A percentile compares a stretch with the other conserved stretches of the same genome.
phyloP scores from a whole-genome alignment of 306 rosid genomes.

The Cicer judaicum region DNA sequence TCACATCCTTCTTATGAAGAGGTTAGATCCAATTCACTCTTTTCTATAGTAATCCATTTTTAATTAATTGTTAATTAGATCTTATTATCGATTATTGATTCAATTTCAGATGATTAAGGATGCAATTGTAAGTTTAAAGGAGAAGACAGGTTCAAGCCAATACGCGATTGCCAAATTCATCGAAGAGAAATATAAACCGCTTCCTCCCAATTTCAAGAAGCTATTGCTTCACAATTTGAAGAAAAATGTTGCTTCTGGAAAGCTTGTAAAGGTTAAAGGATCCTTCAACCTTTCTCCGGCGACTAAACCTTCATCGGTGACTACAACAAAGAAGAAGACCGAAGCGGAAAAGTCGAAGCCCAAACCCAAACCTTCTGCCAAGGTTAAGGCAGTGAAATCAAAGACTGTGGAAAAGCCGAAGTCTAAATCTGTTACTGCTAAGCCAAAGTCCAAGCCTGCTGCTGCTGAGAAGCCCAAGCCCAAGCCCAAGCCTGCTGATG shows the following conservation, averaged over 20 bases:
- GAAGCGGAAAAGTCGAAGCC: slow-evolving; percentile 48
- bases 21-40: slow-evolving; percentile 43
- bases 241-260: slow-evolving; percentile 73
- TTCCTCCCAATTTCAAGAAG: slow-evolving; percentile 74
- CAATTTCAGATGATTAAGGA: slow-evolving; percentile 75
- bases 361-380: not conserved
- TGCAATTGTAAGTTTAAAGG: slow-evolving; percentile 72
- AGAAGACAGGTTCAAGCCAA: slow-evolving; percentile 81
- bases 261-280: slow-evolving; percentile 68
- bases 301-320: slow-evolving; percentile 8
- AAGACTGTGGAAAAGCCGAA: not conserved
- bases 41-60: no score
- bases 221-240: slow-evolving; percentile 66
- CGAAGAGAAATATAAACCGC: slow-evolving; percentile 77
- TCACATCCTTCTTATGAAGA: slow-evolving; percentile 85
- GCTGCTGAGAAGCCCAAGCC: not conserved
- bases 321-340: slow-evolving; percentile 52
- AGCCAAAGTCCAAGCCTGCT: not conserved
- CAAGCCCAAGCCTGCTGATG: not conserved
- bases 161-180: slow-evolving; percentile 70
- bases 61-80: not conserved
- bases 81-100: slow-evolving; percentile 38
- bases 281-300: slow-evolving; percentile 68
- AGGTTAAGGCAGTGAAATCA: not conserved
- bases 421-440: not conserved